Evolutionary conservation across 2,329 filamentous ascomycete genomes (phyloP), one percentile per base, ranked within the genome.

Genomic region (Curvularia lunata): DNA sequence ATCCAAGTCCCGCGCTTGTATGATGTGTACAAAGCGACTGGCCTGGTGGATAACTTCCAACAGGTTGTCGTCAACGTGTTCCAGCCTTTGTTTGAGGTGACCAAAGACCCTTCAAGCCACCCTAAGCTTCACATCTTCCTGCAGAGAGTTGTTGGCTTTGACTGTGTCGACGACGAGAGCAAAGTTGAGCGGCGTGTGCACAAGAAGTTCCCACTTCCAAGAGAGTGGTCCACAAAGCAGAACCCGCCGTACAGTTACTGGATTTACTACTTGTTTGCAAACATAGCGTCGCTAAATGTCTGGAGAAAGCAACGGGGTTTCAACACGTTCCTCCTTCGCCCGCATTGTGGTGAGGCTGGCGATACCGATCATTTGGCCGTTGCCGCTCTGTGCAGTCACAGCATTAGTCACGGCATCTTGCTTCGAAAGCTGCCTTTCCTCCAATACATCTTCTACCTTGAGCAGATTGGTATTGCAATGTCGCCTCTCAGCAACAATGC

Each of bases 241-340:
- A 99, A 99, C 72, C 95, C 95, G 13, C 95, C 95, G 0, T 99
- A 99, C 80, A 97, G 91, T 75, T 99, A 99, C 79, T 99, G 95
- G 95, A 91, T 98, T 73, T 99, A 99, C 79, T 96, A 97, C 73
- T 84, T 98, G 52, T 98, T 95, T 72, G 88, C 95, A 62, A 99
- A 99, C 76, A 92, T 97, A 77, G 85, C 90, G 0, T 97, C 93
- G 9, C 84, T 99, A 67, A 99, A 99, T 74, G 86, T 89, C 57
- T 97, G 91, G 90, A 88, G 95, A 42, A 94, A 92, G 73, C 88
- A 89, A 72, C 88, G 94, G 49, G 93, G 93, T 0, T 97, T 98
- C 84, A 99, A 96, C 76, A 99, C 95, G 0, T 96, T 99, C 75
- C 83, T 96, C 18, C 82, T 99, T 50, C 87, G 95, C 38, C 95